These are phyloP conservation scores for Phascolomyces articulosus DNA, from an alignment of 371 early-diverging fungal genomes.

Conservation along the genomic window DNA sequence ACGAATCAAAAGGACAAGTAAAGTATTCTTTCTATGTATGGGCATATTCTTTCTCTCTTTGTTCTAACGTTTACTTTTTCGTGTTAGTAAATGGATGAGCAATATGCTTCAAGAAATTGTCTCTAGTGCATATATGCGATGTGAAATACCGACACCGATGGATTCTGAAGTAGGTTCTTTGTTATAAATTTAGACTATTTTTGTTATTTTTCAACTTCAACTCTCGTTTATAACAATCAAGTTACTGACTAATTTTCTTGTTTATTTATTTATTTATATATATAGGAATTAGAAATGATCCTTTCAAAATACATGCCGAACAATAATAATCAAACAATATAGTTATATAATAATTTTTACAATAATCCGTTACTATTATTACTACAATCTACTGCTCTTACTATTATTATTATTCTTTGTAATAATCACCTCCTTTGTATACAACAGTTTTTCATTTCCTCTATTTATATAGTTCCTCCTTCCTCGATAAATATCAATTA, in stretches of 20 bases:
- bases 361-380: no score
- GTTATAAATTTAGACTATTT: neutral
- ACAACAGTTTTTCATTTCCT: no score
- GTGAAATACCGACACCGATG: conserved; percentile 11
- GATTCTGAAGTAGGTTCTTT: conserved; percentile 5
- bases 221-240: neutral
- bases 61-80: neutral
- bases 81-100: conserved; percentile 39
- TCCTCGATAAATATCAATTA: no score
- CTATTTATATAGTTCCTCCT: no score
- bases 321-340: neutral
- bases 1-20: conserved; percentile 46
- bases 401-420: neutral
- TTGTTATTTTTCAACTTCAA: no score
- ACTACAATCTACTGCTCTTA: neutral
- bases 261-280: neutral
- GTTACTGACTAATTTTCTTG: neutral
- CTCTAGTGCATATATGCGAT: conserved; percentile 52
- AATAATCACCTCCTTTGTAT: no score
- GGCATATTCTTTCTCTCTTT: no score
- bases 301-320: conserved; percentile 5
- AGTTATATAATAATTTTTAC: neutral
- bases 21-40: no score
- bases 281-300: conserved; percentile 11
- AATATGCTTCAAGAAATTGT: conserved; percentile 61